Evolutionary conservation across 805 yeast species (phyloP), one percentile per base, ranked within the genome.

Genomic region (Diddensiella caesifluorescens): DNA sequence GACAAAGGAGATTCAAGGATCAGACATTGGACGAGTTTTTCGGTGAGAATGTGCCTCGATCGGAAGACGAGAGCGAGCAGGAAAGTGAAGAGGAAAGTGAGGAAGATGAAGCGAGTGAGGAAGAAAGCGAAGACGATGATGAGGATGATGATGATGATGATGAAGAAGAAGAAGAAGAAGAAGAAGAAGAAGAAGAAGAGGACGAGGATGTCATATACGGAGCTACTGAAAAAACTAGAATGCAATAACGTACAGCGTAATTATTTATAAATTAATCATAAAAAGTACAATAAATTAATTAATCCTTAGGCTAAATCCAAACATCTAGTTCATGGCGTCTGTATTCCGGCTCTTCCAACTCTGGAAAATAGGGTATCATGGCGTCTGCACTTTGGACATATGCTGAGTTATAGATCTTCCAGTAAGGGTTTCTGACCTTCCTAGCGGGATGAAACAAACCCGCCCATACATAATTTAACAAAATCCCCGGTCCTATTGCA

Each of bases 361-460:
- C 55, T 0, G 97, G 97, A 59, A 83, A 88, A 53, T 73, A 78
- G 1, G 97, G 95, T 1, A 88, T 87, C 57, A 92, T 59, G 0
- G 89, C 65, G 59, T 87, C 94, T 32, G 77, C 67, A 46, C 75
- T 73, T 52, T 80, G 87, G 10, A 84, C 75, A 55, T 89, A 89
- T 21, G 88, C 77, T 30, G 66, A 64, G 54, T 90, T 89, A 67
- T 77, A 89, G 10, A 88, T 59, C 49, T 73, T 79, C 97, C 97
- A 92, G 60, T 82, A 92, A 0, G 92, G 80, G 3, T 63, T 65
- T 47, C 98, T 70, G 0, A 92, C 97, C 54, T 80, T 83, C 43
- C 82, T 69, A 0, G 97, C 96, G 1, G 97, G 95, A 54, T 92
- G 97, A 59, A 88, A 92, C 15, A 92, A 64, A 0, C 99, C 99